Evolutionary conservation across 2,329 filamentous ascomycete species (phyloP), one percentile per base, ranked within the genome.

Genomic region (Escovopsis weberi): DNA sequence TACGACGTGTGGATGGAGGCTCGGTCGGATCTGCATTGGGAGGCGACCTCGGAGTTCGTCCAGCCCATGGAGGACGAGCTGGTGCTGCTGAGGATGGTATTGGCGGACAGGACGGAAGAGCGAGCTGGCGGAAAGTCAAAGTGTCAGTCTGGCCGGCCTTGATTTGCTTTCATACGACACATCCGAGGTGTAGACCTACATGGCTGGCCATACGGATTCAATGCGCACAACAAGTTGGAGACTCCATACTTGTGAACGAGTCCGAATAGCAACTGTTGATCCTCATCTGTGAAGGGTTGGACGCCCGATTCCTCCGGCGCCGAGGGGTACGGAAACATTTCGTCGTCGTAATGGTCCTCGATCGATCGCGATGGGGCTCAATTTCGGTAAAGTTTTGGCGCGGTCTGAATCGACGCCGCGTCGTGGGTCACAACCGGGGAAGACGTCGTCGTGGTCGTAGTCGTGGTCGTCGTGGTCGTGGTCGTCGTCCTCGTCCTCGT

Each of bases 31-130:
- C 58, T 54, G 40, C 55, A 60, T 35, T 63, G 55, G 8, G 62
- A 66, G n/a, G 55, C 57, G 15, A 55, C 57, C 40, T 64, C 61
- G 7, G 63, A 66, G 41, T 55, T 60, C 43, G 61, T 64, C 61
- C 62, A 67, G 15, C 58, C 59, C 41, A 66, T 51, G 6, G 64
- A 65, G 6, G 64, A 62, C 6, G 59, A 62, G 48, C 59, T 64
- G 18, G 58, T 53, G 46, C 56, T 62, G 54, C 63, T 66, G 45
- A 64, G 55, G 18, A 65, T 51, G 11, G 63, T 65, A 18, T 55
- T 59, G 39, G 60, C 57, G n/a, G 62, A 66, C 19, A 64, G 54
- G 11, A 58, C 60, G 4, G 64, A 66, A 40, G 59, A 55, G 35
- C 61, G 62, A 7, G 62, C 63, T 65, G 43, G 30, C 35, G 37